Percentiles rank a stretch among this genome's conserved stretches.
These are phyloP conservation scores for Byssoonygena ceratinophila DNA, from an alignment of 2,329 filamentous ascomycete species.

Conservation along the genomic window DNA sequence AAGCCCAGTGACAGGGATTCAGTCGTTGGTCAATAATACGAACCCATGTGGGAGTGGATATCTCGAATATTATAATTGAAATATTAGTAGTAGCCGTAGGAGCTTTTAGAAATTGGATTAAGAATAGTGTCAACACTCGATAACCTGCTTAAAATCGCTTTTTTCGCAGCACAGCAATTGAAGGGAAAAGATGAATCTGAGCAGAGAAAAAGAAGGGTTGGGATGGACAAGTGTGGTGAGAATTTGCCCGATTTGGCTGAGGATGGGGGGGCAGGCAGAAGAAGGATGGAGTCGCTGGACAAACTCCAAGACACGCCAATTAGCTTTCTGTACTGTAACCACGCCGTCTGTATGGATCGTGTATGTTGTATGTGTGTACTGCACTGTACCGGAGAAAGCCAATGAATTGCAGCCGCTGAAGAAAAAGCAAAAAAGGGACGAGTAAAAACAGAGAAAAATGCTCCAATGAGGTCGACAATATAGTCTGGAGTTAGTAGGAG, in stretches of 20 bases:
- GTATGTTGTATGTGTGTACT: no score
- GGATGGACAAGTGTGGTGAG: not conserved
- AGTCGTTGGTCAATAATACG: constrained; percentile 3
- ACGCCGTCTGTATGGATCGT: not conserved
- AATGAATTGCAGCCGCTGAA: not conserved
- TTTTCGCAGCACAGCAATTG: not conserved
- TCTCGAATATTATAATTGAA: constrained; percentile 4
- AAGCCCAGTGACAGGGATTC: constrained; percentile 7
- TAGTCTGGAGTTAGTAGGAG: no score
- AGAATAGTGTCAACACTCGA: constrained; percentile 4
- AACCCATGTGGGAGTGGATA: constrained; percentile 11
- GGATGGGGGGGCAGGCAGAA: not conserved
- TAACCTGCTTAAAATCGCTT: not conserved
- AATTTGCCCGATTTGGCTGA: constrained; percentile 1
- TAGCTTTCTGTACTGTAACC: constrained; percentile 6
- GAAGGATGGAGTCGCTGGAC: not conserved
- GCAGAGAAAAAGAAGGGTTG: not conserved
- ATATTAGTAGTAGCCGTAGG: not conserved
- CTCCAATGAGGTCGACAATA: not conserved
- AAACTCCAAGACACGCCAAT: no score
- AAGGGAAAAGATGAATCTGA: not conserved
- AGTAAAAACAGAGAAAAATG: not conserved
- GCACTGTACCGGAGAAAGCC: no score
- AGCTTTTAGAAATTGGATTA: no score
- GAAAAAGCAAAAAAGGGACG: not conserved